phyloP scores from a whole-genome alignment of 1,284 basidiomycete species.

The Ustilago loliicola region DNA sequence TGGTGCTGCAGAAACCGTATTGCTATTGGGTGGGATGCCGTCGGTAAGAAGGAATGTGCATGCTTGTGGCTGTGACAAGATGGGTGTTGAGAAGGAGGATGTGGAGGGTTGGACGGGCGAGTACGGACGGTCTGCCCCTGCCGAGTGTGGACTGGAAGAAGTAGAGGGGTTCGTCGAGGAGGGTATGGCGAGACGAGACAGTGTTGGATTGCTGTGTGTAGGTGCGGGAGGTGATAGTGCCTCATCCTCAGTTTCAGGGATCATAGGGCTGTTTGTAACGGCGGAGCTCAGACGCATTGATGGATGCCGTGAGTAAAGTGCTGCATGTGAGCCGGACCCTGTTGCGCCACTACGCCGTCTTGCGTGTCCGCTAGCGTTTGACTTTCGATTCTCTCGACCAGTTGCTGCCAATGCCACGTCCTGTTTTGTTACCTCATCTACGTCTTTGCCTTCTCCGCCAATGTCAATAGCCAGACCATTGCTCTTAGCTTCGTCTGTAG shows the following conservation, averaged over 20 bases:
- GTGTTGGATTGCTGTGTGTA: neutral
- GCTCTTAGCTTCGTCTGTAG: neutral
- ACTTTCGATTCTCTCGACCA: conserved; percentile 31
- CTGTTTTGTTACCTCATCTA: conserved; percentile 7
- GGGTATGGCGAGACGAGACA: conserved; percentile 24
- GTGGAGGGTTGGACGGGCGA: conserved; percentile 45
- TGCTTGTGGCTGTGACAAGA: conserved; percentile 3
- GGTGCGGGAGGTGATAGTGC: neutral
- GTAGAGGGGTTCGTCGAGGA: conserved; percentile 8
- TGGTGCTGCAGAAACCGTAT: neutral
- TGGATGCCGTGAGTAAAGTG: conserved; percentile 9
- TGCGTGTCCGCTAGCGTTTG: conserved; percentile 22
- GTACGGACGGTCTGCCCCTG: conserved; percentile 50
- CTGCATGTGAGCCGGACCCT: conserved; percentile 31
- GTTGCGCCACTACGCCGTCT: conserved; percentile 39
- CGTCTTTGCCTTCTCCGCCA: neutral
- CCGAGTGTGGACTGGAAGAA: conserved; percentile 12
- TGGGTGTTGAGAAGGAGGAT: neutral
- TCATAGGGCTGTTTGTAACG: conserved; percentile 26
- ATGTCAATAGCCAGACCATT: conserved; percentile 1
- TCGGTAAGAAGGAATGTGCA: conserved; percentile 29
- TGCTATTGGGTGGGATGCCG: conserved; percentile 3
- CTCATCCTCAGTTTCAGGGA: conserved; percentile 28
- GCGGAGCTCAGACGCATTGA: conserved; percentile 20
- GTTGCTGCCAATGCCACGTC: conserved; percentile 37